A percentile compares a stretch with the other conserved stretches of the same genome.
Conservation (phyloP, 139 green algal species). For the Chara braunii region DNA sequence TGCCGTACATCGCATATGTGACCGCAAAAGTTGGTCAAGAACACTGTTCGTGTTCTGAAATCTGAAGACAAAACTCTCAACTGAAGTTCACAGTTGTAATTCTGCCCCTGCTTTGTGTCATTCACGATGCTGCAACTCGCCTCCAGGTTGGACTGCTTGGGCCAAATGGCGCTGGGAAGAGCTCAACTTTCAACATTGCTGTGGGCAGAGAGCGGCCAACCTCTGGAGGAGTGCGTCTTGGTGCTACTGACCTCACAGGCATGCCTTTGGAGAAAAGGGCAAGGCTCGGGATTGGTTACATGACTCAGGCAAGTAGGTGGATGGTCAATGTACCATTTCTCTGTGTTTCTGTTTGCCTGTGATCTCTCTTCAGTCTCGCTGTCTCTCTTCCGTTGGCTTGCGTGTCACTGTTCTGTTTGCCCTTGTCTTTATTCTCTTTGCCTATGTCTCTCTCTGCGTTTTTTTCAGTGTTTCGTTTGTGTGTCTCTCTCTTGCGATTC, state of each 20-base stretch:
- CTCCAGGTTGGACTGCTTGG: constrained; percentile 68
- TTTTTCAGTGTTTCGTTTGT: neutral
- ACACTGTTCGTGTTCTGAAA: no score
- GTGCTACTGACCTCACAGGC: constrained; percentile 15
- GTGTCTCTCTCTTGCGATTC: neutral
- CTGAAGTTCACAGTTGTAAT: no score
- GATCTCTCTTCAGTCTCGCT: neutral
- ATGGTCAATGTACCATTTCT: neutral
- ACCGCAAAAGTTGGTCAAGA: no score
- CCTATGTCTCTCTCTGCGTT: neutral
- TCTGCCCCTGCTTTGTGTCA: no score
- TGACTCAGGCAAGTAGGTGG: constrained; percentile 22
- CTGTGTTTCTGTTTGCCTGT: constrained; percentile 6
- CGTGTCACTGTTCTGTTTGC: no score
- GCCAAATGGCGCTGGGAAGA: constrained; percentile 80
- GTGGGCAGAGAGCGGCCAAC: constrained; percentile 27
- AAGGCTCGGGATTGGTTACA: constrained; percentile 27
- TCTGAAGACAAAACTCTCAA: no score
- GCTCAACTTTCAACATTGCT: constrained; percentile 42
- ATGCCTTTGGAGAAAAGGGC: constrained; percentile 20
- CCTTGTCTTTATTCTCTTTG: no score
- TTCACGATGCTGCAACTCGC: no score
- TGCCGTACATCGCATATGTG: no score
- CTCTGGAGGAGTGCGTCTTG: constrained; percentile 5
- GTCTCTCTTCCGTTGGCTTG: neutral